Evolutionary conservation across 2,329 filamentous ascomycete genomes (phyloP), one percentile per base, ranked within the genome.

Genomic region (Clarireedia homoeocarpa): DNA sequence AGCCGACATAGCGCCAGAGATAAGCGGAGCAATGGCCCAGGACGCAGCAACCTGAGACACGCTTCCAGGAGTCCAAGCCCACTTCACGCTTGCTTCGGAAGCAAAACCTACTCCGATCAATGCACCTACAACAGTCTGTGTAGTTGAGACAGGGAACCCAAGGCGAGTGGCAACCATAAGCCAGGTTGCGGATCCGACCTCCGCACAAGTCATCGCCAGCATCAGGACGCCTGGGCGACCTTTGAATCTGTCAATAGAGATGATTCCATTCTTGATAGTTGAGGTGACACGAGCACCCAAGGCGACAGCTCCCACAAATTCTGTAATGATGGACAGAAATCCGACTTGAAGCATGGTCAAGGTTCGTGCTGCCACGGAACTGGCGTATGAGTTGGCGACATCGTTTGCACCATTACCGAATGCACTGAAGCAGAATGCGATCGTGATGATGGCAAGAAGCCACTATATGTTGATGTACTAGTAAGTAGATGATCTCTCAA

Each of bases 361-460:
- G 62, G 88, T 91, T 53, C 88, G 75, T n/a, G 88, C 91, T 20
- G 88, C 91, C 58, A 91, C 87, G 66, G 82, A 86, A 64, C 88
- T 91, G 6, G 88, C 88, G 85, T 86, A 91, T 51, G 88, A 76
- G 73, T 92, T 92, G 67, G 88, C 88, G 56, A 92, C 88, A 86
- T 91, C 88, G 72, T 91, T 83, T 86, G 46, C 39, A 44, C 51
- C 52, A 34, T 50, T 50, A 34, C 48, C 48, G n/a, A 50, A 50
- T 4, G 47, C 47, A 50, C 47, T 27, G 15, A 53, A 53, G 23
- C 38, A 44, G 23, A 56, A 50, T 44, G 44, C 26, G 38, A 47
- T 52, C 5, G 34, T 47, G 26, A 46, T 47, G 30, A 50, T 50
- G 12, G 30, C 48, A 50, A 50, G 24, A n/a, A 50, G 48, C 48